phyloP scores from a whole-genome alignment of 345 rosid species.

The Geranium brycei region DNA sequence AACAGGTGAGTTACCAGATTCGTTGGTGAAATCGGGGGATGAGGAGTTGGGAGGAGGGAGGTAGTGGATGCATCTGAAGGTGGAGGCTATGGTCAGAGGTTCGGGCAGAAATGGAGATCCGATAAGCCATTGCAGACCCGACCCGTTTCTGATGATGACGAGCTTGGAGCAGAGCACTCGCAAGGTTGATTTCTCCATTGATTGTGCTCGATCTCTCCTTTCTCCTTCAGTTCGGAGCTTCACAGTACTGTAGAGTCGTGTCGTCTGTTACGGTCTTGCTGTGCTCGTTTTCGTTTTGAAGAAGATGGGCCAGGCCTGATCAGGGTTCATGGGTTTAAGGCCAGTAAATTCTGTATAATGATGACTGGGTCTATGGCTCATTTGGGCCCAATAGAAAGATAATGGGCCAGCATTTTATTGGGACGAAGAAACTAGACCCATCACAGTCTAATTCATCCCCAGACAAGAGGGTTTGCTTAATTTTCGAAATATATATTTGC shows the following conservation, averaged over 20 bases:
- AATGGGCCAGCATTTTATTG: no score
- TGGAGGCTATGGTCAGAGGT: constrained; percentile 61
- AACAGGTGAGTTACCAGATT: constrained; percentile 40
- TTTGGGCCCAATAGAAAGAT: no score
- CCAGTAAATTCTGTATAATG: no score
- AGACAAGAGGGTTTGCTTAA: no score
- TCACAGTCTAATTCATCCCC: no score
- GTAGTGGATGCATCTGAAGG: constrained; percentile 53
- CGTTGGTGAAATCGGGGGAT: constrained; percentile 47
- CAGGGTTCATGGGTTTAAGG: no score
- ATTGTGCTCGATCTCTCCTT: neutral
- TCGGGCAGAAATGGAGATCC: constrained; percentile 65
- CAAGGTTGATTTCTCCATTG: constrained; percentile 30
- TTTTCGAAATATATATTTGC: no score
- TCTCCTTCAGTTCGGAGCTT: neutral
- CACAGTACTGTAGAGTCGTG: no score
- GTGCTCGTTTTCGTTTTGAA: no score
- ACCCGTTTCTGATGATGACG: constrained; percentile 23
- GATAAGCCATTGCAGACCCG: constrained; percentile 75
- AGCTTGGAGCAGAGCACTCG: constrained; percentile 45
- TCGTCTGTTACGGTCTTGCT: neutral
- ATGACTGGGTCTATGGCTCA: no score
- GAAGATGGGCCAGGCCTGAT: no score
- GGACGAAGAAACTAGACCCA: no score
- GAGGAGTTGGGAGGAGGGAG: constrained; percentile 8